Evolutionary conservation across 1,284 basidiomycete species (phyloP).

Genomic region (Heliocybe sulcata): DNA sequence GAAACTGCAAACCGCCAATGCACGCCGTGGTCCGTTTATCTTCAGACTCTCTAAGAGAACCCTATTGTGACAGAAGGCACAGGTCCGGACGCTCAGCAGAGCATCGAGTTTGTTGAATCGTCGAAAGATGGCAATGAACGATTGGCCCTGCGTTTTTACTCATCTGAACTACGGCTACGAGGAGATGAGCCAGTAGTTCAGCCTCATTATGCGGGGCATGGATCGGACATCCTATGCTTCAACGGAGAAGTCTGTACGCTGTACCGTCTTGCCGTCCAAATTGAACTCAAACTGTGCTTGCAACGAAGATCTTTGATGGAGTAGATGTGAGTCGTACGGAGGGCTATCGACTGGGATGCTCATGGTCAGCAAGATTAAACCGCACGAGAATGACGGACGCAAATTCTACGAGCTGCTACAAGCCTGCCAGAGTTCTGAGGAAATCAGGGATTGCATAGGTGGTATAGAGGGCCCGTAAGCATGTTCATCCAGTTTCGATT

Average conservation of each 20-base stretch:
- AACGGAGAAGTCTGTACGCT: constrained; percentile 73
- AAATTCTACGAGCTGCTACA: constrained; percentile 54
- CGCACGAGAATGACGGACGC: constrained; percentile 73
- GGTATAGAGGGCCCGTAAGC: constrained; percentile 83
- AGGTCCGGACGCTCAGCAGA: constrained; percentile 60
- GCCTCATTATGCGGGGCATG: constrained; percentile 48
- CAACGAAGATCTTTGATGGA: constrained; percentile 67
- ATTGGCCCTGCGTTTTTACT: constrained; percentile 48
- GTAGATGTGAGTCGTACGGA: constrained; percentile 38
- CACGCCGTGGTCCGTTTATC: neutral
- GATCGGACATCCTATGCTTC: constrained; percentile 73
- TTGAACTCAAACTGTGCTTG: neutral
- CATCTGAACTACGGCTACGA: constrained; percentile 76
- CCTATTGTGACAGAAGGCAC: neutral
- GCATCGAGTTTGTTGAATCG: constrained; percentile 5
- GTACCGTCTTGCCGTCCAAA: constrained; percentile 3
- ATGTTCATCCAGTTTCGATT: neutral
- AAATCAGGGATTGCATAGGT: constrained; percentile 46
- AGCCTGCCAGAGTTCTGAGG: constrained; percentile 27
- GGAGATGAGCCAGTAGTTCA: constrained; percentile 60
- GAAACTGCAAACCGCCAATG: neutral
- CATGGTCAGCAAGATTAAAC: constrained; percentile 29
- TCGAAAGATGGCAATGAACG: constrained; percentile 3
- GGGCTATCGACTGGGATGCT: neutral
- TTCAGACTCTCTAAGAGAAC: neutral